These are phyloP conservation scores for Monilinia vaccinii-corymbosi DNA, from an alignment of 2,329 filamentous ascomycete genomes.

Conservation along the genomic window DNA sequence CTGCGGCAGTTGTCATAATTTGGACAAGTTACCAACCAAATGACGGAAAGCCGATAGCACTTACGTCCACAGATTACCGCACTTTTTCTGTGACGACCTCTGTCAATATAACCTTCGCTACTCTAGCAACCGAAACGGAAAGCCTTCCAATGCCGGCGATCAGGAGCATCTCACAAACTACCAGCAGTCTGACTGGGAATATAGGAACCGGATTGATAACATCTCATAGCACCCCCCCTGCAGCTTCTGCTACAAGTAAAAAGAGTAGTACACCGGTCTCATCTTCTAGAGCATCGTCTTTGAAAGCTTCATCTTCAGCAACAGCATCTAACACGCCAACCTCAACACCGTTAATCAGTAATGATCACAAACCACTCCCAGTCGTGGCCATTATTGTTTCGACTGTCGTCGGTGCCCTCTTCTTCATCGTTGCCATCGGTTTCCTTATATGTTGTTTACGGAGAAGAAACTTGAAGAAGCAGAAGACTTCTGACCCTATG, in stretches of 20 bases:
- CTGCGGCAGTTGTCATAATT: background rate
- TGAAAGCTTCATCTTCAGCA: background rate
- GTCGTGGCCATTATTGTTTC: background rate
- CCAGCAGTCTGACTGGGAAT: background rate
- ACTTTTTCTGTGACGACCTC: background rate
- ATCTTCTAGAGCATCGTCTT: background rate
- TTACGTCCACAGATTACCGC: background rate
- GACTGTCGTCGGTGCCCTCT: background rate
- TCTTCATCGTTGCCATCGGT: background rate
- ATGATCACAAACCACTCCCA: background rate
- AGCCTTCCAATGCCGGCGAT: background rate
- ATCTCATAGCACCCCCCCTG: background rate
- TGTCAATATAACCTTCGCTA: background rate
- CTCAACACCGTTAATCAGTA: too few relatives aligned
- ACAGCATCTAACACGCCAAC: background rate
- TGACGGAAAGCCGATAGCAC: background rate
- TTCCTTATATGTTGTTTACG: background rate
- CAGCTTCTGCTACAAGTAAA: background rate
- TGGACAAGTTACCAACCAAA: background rate
- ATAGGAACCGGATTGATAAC: background rate
- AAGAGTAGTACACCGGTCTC: background rate
- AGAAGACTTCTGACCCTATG: background rate
- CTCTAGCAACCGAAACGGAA: background rate
- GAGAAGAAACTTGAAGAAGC: background rate
- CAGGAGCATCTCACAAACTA: background rate